Base-by-base conservation (phyloP, 2,329 filamentous ascomycete genomes). In the Massarina eburnea region DNA sequence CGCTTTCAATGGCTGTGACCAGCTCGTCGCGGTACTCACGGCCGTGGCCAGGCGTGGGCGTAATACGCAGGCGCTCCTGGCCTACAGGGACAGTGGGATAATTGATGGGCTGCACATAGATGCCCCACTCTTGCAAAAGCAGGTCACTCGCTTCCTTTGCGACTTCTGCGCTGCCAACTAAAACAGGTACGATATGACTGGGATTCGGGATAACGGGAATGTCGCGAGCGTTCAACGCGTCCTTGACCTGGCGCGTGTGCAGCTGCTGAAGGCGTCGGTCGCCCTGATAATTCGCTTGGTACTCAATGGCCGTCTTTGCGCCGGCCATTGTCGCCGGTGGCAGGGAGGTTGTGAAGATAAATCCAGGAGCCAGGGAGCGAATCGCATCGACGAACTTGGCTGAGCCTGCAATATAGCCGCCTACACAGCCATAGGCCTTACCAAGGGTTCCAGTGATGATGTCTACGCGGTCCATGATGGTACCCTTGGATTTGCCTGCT, bases 31-130 rank as follows among this genome's bases (percentile, higher is more conserved):
- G 89, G 74, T 88, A 90, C 58, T 89, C 83, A 73, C 87, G 87
- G 44, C 82, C 83, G 71, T 99, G 94, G 34, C 94, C 94, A 0
- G 94, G 94, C 1, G 94, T 99, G 0, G 94, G 94, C 1, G 94
- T 99, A 71, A 99, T 90, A 57, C 94, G 88, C 45, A 99, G 85
- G 47, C 94, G 86, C 73, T 99, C 94, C 76, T 99, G 91, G n/a
- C 94, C 94, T 6, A 95, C 90, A 2, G 94, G 94, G 2, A 99
- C 94, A 41, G 94, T 99, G 2, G 94, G 94, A 74, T 97, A 97
- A 76, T 99, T 99, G 80, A 99, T 97, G 44, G 90, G 91, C 75
- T 99, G 94, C 20, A 99, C 94, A 68, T 99, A 99, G 67, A 99
- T 96, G 51, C 85, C 83, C 76, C 96, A 88, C 57, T 95, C 87